phyloP scores from a whole-genome alignment of 2,329 filamentous ascomycete genomes.

The Leptoxyphium fumago region DNA sequence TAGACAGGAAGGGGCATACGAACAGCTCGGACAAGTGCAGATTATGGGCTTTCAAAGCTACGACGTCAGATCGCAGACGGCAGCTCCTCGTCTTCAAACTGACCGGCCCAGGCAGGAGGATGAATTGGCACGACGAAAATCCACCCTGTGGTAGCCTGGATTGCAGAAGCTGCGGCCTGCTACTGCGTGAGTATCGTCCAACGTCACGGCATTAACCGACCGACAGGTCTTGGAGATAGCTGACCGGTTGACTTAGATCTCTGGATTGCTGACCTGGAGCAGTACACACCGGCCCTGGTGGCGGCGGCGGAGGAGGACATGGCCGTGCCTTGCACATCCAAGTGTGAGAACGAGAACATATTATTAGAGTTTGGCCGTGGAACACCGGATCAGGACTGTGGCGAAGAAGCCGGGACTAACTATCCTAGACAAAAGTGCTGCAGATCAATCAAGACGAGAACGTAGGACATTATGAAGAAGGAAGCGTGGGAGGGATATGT shows the following conservation, averaged over 20 bases:
- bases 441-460: too few relatives aligned
- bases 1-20: not conserved
- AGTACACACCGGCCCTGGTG: slow-evolving; percentile 1
- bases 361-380: too few relatives aligned
- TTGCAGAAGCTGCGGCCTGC: slow-evolving; percentile 3
- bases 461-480: too few relatives aligned
- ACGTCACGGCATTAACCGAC: too few relatives aligned
- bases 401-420: too few relatives aligned
- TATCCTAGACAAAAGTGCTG: too few relatives aligned
- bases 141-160: slow-evolving; percentile 2
- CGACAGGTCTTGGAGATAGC: too few relatives aligned
- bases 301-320: not conserved
- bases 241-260: not conserved
- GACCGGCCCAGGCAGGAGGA: slow-evolving; percentile 2
- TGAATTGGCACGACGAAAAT: slow-evolving; percentile 4
- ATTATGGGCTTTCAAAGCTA: not conserved
- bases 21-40: not conserved
- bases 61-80: not conserved
- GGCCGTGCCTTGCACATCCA: not conserved
- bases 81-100: slow-evolving; percentile 2
- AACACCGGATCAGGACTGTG: too few relatives aligned
- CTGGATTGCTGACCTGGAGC: slow-evolving; percentile 3
- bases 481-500: too few relatives aligned
- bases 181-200: not conserved
- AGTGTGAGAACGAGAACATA: too few relatives aligned